Evolutionary conservation across 768 basidiomycete genomes (phyloP), one percentile per base, ranked within the genome.

Genomic region (Mrakia blollopis): DNA sequence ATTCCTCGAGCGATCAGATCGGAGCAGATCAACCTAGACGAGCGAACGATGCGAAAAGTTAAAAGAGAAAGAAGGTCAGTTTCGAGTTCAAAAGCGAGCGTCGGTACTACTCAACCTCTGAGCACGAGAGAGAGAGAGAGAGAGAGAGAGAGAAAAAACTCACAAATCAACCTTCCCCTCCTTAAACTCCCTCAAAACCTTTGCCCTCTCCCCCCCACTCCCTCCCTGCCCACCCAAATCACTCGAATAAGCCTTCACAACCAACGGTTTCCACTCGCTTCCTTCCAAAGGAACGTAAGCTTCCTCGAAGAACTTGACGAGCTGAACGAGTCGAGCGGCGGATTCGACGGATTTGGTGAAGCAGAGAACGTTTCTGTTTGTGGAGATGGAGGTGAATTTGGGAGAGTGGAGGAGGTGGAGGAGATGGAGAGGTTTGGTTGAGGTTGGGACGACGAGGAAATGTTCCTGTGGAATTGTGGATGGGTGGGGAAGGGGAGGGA

Each of bases 311-410:
- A 91, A 91, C 35, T 91, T 88, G 79, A 98, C 89, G 16, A 98
- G 86, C 57, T 87, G 88, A 37, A 94, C 90, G 10, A 98, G 89
- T 13, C 96, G 88, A 5, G 86, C 85, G 0, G 94, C 92, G 0
- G 93, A 93, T 82, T 98, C 95, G 7, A 95, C 91, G 0, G 92
- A 93, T 84, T 98, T 98, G n/a, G 96, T 97, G 85, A 99, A 99
- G 41, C 97, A 90, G 47, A 99, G 86, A 0, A 91, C 91, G 77
- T 91, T 91, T 13, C 83, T 86, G 30, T 94, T 86, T 11, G 85
- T 81, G 69, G 80, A 81, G 67, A 85, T 35, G 14, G 73, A 23
- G n/a, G 70, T 35, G 25, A 54, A 69, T 21, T 68, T 86, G 1
- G 78, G 30, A 11, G 85, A 82, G 81, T 91, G 89, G 3, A 97